Evolutionary conservation across 805 yeast genomes (phyloP).

Genomic region (Lachancea mirantina): DNA sequence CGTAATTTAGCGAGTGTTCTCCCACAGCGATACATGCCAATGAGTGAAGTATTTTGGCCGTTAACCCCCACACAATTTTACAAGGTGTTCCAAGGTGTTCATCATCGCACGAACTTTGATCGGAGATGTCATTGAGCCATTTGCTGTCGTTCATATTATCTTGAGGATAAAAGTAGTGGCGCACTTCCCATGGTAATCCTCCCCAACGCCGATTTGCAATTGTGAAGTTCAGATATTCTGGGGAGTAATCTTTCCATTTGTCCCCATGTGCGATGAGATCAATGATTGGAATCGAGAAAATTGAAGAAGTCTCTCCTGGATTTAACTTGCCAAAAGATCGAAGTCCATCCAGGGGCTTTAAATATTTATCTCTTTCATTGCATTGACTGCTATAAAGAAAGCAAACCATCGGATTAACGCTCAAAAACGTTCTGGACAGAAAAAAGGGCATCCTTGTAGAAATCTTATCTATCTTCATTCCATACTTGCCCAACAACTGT

Average conservation of each 20-base stretch:
- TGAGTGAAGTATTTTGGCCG: slow-evolving; percentile 74
- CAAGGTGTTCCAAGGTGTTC: slow-evolving; percentile 33
- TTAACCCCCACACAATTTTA: slow-evolving; percentile 76
- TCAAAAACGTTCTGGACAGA: slow-evolving; percentile 70
- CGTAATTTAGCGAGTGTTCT: slow-evolving; percentile 26
- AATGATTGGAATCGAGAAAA: slow-evolving; percentile 61
- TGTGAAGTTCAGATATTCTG: slow-evolving; percentile 30
- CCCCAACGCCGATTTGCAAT: slow-evolving; percentile 53
- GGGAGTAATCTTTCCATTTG: slow-evolving; percentile 11
- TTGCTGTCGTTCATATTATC: slow-evolving; percentile 45
- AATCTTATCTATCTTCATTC: slow-evolving; percentile 54
- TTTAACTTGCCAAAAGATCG: slow-evolving; percentile 42
- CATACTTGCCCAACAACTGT: slow-evolving; percentile 37
- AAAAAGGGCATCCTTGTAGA: slow-evolving; percentile 62
- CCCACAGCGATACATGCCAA: slow-evolving; percentile 49
- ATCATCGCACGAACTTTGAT: slow-evolving; percentile 53
- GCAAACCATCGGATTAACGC: slow-evolving; percentile 77
- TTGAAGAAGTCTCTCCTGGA: slow-evolving; percentile 69
- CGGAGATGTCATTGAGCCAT: slow-evolving; percentile 58
- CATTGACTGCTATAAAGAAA: slow-evolving; percentile 37
- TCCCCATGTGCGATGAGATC: slow-evolving; percentile 41
- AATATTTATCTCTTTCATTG: slow-evolving; percentile 20
- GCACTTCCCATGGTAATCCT: slow-evolving; percentile 57
- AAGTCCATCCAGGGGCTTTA: slow-evolving; percentile 28
- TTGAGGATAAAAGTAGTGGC: slow-evolving; percentile 56